These are phyloP conservation scores for Fusarium ramigenum DNA, from an alignment of 2,329 filamentous ascomycete genomes.

Conservation along the genomic window DNA sequence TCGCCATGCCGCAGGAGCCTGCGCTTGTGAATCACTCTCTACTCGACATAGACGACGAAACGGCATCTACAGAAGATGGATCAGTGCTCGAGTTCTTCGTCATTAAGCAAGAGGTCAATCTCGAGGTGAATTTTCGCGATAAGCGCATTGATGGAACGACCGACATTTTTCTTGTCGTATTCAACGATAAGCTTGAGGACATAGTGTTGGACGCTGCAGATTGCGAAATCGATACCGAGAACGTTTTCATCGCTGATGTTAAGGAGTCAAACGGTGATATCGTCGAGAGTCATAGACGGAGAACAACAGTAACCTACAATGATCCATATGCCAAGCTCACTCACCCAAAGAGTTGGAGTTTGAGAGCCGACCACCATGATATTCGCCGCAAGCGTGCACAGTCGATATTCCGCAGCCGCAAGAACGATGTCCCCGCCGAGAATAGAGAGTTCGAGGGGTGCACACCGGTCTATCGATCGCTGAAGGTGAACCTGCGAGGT, in stretches of 20 bases:
- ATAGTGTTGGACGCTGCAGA: slow-evolving; percentile 71
- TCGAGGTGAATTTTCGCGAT: slow-evolving; percentile 87
- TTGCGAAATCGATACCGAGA: slow-evolving; percentile 64
- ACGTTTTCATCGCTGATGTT: slow-evolving; percentile 60
- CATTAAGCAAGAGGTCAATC: slow-evolving; percentile 84
- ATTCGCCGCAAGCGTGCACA: slow-evolving; percentile 74
- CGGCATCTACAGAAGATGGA: slow-evolving; percentile 48
- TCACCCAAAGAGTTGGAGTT: slow-evolving; percentile 67
- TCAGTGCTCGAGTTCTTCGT: slow-evolving; percentile 61
- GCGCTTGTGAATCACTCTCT: slow-evolving; percentile 42
- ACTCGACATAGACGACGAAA: slow-evolving; percentile 45
- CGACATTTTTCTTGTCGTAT: slow-evolving; percentile 79
- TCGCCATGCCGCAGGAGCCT: slow-evolving; percentile 32
- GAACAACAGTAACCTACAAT: slow-evolving; percentile 56
- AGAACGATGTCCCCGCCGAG: slow-evolving; percentile 63
- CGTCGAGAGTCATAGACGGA: slow-evolving; percentile 50
- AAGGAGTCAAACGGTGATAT: slow-evolving; percentile 49
- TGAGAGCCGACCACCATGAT: slow-evolving; percentile 79
- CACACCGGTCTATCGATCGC: slow-evolving; percentile 64
- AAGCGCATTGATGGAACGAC: slow-evolving; percentile 80
- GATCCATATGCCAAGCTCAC: slow-evolving; percentile 76
- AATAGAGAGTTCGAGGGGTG: slow-evolving; percentile 65
- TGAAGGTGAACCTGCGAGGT: slow-evolving; percentile 56
- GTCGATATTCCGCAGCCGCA: slow-evolving; percentile 61
- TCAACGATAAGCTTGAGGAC: slow-evolving; percentile 66